Conservation (phyloP, 176 grass and related monocot species). For the Luzula sylvatica region DNA sequence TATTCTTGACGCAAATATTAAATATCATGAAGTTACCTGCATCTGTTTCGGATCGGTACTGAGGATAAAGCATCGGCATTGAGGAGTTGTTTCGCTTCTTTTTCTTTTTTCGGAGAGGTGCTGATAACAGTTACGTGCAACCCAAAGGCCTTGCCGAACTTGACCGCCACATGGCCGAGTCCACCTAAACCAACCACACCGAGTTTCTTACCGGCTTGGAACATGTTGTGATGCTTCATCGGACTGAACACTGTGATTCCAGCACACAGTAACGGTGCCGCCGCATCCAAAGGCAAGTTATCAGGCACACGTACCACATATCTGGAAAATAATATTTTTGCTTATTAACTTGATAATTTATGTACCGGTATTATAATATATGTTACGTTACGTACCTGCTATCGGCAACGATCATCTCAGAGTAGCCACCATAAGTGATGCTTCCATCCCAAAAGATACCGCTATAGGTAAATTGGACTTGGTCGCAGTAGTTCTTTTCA, state of each 20-base stretch:
- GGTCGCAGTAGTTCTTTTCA: slow-evolving; percentile 85
- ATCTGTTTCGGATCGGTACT: slow-evolving; percentile 46
- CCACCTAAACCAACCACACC: slow-evolving; percentile 61
- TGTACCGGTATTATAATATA: neutral
- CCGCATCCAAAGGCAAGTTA: slow-evolving; percentile 38
- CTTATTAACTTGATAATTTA: neutral
- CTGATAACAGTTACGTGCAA: slow-evolving; percentile 48
- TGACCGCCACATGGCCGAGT: slow-evolving; percentile 56
- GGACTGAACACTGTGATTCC: slow-evolving; percentile 70
- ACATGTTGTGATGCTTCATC: slow-evolving; percentile 67
- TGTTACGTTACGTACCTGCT: slow-evolving; percentile 18
- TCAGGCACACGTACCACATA: slow-evolving; percentile 55
- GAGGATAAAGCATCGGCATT: slow-evolving; percentile 46
- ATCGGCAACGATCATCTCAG: slow-evolving; percentile 49
- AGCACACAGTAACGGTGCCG: slow-evolving; percentile 49
- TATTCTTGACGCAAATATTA: neutral
- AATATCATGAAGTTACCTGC: slow-evolving; percentile 20
- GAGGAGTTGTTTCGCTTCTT: slow-evolving; percentile 44
- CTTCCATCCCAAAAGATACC: slow-evolving; percentile 78
- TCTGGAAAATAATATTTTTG: slow-evolving; percentile 20
- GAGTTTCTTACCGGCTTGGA: slow-evolving; percentile 30
- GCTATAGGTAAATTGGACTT: slow-evolving; percentile 71
- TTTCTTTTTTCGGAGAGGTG: slow-evolving; percentile 60
- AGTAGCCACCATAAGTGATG: slow-evolving; percentile 87
- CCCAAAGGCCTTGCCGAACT: slow-evolving; percentile 68